A percentile compares a stretch with the other conserved stretches of the same genome.
These are phyloP conservation scores for Ramaria sp. DNA, from an alignment of 768 basidiomycete species.

Conservation along the genomic window DNA sequence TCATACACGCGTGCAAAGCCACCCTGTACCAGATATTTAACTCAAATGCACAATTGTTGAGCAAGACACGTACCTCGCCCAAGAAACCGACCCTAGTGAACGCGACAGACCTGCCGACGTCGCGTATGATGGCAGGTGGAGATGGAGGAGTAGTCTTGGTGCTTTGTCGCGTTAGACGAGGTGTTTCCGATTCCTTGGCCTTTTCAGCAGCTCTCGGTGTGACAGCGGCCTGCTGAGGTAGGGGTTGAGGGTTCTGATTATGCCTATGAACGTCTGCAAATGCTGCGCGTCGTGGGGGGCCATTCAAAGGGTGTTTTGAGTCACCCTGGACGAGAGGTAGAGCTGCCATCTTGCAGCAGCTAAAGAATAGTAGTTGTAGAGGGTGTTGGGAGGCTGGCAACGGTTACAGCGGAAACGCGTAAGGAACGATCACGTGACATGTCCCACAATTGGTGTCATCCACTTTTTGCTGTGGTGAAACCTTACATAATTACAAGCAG, in stretches of 20 bases:
- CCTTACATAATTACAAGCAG: neutral
- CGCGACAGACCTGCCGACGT: slow-evolving; percentile 43
- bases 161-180: slow-evolving; percentile 73
- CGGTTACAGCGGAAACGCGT: neutral
- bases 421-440: neutral
- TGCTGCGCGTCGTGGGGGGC: slow-evolving; percentile 2
- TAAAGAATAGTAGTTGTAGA: neutral
- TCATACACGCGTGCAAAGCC: slow-evolving; percentile 97
- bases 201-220: slow-evolving; percentile 21
- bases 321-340: neutral
- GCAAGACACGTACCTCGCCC: slow-evolving; percentile 59
- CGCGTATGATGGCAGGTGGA: slow-evolving; percentile 65
- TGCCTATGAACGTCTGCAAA: slow-evolving; percentile 4
- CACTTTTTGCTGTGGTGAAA: neutral
- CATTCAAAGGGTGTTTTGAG: neutral
- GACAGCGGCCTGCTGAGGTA: neutral
- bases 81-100: slow-evolving; percentile 73
- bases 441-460: neutral
- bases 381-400: neutral
- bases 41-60: neutral
- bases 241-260: slow-evolving; percentile 4
- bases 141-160: slow-evolving; percentile 74
- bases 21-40: slow-evolving; percentile 35
- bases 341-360: slow-evolving; percentile 3
- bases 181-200: slow-evolving; percentile 36